Base-by-base conservation (phyloP, 2,329 filamentous ascomycete species). In the Aspergillus felis region DNA sequence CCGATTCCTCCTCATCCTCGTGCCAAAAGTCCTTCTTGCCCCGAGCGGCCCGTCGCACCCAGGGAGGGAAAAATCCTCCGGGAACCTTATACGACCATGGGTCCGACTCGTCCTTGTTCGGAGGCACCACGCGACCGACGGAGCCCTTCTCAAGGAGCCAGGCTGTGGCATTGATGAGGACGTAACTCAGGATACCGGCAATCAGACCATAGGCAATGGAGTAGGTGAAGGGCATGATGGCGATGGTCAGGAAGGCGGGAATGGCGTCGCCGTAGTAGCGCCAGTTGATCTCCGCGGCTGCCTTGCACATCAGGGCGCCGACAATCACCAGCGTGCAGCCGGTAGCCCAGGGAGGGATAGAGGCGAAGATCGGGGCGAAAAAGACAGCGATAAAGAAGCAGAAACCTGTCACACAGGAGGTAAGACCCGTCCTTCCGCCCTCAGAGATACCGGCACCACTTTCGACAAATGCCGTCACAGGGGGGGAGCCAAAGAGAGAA, bases 401-500 rank as follows among this genome's bases (percentile, higher is more conserved):
- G 51, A 95, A 56, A 4, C 91, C 91, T 0, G 90, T 87, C 17
- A 85, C 79, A 73, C 93, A 89, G 50, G 90, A 86, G 0, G 91
- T 94, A n/a, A 96, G 76, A 17, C 91, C 91, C 0, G 91, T 95
- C 68, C 87, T 87, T 48, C 91, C 91, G 53, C 91, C 91, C 74
- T 96, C 91, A 0, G 90, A 90, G 61, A 96, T 95, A 66, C 91
- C 91, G 8, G 91, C 91, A 69, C 91, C 91, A n/a, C 88, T 91
- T 75, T 95, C 91, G 67, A 95, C 87, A 69, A 91, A 96, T 9
- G 91, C 90, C 0, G 91, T 95, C 3, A 95, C 90, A 0, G 91
- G 91, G 0, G 91, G 88, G 9, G 83, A 84, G 51, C 91, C 91
- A 51, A 96, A 81, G 1, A 95, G 78, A 4, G 89, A 85, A 3